Conservation (phyloP, 2,329 filamentous ascomycete genomes). For the Colletotrichum abscissum region DNA sequence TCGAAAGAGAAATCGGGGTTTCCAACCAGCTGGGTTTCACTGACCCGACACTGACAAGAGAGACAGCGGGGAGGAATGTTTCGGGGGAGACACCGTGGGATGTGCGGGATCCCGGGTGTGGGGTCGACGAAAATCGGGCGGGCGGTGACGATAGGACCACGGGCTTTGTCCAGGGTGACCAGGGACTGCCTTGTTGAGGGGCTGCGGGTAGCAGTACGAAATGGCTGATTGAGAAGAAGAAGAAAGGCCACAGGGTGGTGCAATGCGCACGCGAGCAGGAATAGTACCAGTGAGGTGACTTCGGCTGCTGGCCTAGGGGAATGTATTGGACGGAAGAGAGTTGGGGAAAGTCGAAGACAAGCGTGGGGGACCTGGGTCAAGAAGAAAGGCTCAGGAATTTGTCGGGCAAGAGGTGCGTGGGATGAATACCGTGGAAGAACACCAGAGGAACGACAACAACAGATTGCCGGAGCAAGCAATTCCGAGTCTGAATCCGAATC, state of each 20-base stretch:
- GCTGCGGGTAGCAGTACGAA: slow-evolving; percentile 19
- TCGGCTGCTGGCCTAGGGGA: background rate
- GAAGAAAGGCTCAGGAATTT: slow-evolving; percentile 32
- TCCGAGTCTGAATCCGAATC: background rate
- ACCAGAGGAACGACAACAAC: background rate
- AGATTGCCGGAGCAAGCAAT: background rate
- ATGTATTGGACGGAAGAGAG: slow-evolving; percentile 12
- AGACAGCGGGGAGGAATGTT: slow-evolving; percentile 31
- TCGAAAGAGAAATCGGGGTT: slow-evolving; percentile 12
- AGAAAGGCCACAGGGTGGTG: background rate
- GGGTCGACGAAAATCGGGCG: slow-evolving; percentile 33
- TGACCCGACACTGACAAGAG: background rate
- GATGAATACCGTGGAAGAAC: slow-evolving; percentile 11
- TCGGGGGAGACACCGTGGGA: slow-evolving; percentile 17
- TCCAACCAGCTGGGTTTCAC: slow-evolving; percentile 12
- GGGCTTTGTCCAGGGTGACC: slow-evolving; percentile 22
- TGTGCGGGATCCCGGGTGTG: slow-evolving; percentile 32
- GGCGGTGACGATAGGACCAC: slow-evolving; percentile 33
- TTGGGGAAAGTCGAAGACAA: slow-evolving; percentile 8
- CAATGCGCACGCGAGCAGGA: slow-evolving; percentile 25
- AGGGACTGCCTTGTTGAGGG: slow-evolving; percentile 26
- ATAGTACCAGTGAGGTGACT: slow-evolving; percentile 21
- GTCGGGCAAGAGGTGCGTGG: slow-evolving; percentile 15
- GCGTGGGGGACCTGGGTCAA: slow-evolving; percentile 25
- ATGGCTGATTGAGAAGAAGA: slow-evolving; percentile 18